phyloP scores from a whole-genome alignment of 352 stramenopile genomes.

The Bremia lactucae region DNA sequence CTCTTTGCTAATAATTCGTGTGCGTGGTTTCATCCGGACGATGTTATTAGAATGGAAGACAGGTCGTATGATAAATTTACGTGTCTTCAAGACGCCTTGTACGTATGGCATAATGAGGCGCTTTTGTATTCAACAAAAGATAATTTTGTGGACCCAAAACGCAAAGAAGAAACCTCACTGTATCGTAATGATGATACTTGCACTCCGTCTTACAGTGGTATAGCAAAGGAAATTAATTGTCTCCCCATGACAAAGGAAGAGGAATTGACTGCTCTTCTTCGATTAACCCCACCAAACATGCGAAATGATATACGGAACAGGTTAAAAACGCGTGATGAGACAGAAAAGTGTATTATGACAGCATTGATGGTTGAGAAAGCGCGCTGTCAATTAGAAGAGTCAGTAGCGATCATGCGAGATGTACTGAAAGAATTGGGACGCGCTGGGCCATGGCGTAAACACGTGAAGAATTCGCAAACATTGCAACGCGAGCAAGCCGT shows the following conservation, averaged over 20 bases:
- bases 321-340: constrained; percentile 23
- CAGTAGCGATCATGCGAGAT: constrained; percentile 31
- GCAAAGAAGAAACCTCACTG: constrained; percentile 2
- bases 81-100: constrained; percentile 64
- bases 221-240: not conserved
- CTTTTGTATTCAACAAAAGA: constrained; percentile 57
- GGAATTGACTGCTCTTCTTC: constrained; percentile 25
- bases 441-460: constrained; percentile 44
- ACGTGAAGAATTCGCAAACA: constrained; percentile 52
- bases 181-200: constrained; percentile 7
- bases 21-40: constrained; percentile 49
- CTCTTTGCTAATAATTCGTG: constrained; percentile 57
- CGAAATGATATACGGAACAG: constrained; percentile 26
- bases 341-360: constrained; percentile 23
- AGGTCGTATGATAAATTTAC: constrained; percentile 77
- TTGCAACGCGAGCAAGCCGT: constrained; percentile 46
- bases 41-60: constrained; percentile 30
- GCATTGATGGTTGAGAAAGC: constrained; percentile 17
- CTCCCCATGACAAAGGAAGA: constrained; percentile 9
- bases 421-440: constrained; percentile 52
- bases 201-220: not conserved
- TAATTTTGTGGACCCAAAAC: constrained; percentile 15
- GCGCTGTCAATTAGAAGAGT: constrained; percentile 32
- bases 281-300: constrained; percentile 36
- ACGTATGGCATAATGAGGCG: constrained; percentile 54